A percentile compares a stretch with the other conserved stretches of the same genome.
These are phyloP conservation scores for Oryza meridionalis DNA, from an alignment of 176 grass and related monocot species.

Conservation along the genomic window DNA sequence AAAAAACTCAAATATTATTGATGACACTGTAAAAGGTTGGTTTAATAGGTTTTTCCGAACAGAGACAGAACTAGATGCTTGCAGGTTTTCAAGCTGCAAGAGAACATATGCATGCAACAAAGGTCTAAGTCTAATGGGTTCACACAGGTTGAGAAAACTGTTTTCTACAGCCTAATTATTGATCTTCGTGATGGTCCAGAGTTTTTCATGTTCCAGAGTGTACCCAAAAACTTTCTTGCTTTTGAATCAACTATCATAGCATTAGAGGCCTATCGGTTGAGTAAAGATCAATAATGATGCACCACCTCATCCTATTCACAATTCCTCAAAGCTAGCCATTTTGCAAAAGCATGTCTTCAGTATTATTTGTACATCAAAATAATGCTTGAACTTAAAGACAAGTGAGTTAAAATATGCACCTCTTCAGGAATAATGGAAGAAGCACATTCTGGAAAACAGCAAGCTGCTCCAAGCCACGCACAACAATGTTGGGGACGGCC, in stretches of 20 bases:
- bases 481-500: conserved; percentile 95
- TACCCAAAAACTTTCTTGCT: neutral
- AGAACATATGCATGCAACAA: neutral
- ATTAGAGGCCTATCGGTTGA: conserved; percentile 22
- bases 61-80: neutral
- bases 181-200: conserved; percentile 22
- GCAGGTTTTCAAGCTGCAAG: neutral
- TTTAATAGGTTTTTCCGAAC: neutral
- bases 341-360: conserved; percentile 17
- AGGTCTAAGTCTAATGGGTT: neutral
- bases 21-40: neutral
- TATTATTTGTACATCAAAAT: conserved; percentile 18
- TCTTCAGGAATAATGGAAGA: conserved; percentile 91
- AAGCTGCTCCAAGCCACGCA: conserved; percentile 97
- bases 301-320: conserved; percentile 20
- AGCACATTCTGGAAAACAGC: conserved; percentile 98
- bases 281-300: conserved; percentile 28
- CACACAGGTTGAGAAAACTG: neutral
- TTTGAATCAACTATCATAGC: conserved; percentile 9
- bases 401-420: conserved; percentile 52
- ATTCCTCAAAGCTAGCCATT: conserved; percentile 23
- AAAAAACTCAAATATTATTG: neutral
- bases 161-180: conserved; percentile 4
- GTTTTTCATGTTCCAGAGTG: neutral
- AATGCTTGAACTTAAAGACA: conserved; percentile 19